Evolutionary conservation across 2,329 filamentous ascomycete genomes (phyloP).

Genomic region (Apiospora kogelbergensis): DNA sequence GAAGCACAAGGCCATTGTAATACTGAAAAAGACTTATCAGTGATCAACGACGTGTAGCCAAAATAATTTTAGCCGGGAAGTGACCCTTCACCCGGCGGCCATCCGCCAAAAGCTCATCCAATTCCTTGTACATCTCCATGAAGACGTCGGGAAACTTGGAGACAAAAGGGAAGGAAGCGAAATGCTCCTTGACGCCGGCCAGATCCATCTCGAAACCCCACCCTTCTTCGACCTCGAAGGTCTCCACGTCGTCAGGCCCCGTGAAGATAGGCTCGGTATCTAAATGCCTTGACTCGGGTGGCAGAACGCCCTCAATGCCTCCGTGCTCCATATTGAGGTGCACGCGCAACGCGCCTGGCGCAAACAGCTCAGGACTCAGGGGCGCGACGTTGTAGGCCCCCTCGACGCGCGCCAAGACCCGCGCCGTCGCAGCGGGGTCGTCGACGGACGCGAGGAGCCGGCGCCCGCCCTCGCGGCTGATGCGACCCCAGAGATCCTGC

Average conservation of each 20-base stretch:
- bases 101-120: not conserved
- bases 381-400: slow-evolving; percentile 45
- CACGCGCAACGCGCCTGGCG: slow-evolving; percentile 66
- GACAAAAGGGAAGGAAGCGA: slow-evolving; percentile 6
- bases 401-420: slow-evolving; percentile 53
- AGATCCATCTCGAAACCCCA: slow-evolving; percentile 10
- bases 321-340: slow-evolving; percentile 33
- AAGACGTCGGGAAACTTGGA: not conserved
- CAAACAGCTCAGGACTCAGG: slow-evolving; percentile 55
- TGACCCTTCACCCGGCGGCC: not conserved
- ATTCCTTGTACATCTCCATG: not conserved
- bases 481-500: slow-evolving; percentile 11
- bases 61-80: not conserved
- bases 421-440: slow-evolving; percentile 57
- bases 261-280: slow-evolving; percentile 5
- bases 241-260: slow-evolving; percentile 6
- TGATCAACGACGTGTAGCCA: not conserved
- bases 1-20: too few relatives aligned
- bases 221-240: slow-evolving; percentile 9
- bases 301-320: not conserved
- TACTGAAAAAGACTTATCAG: too few relatives aligned
- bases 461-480: not conserved
- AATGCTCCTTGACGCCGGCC: slow-evolving; percentile 5
- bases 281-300: slow-evolving; percentile 1
- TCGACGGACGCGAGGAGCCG: not conserved